A percentile compares a stretch with the other conserved stretches of the same genome.
Conservation (phyloP, 495 filamentous ascomycete species). For the Penicillium egyptiacum region DNA sequence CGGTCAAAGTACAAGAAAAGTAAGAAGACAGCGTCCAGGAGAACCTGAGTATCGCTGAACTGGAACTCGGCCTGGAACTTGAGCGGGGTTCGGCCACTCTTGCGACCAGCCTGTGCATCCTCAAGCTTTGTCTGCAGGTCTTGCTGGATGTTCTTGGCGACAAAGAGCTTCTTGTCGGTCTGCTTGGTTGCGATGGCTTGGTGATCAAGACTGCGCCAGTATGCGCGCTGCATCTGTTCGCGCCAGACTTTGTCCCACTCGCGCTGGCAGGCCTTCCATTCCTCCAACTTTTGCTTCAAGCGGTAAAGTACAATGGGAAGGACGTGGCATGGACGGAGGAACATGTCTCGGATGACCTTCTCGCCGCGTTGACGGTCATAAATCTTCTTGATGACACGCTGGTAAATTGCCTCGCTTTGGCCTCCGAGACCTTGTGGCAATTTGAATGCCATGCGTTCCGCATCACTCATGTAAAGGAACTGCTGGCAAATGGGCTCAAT, state of each 20-base stretch:
- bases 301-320: slow-evolving; percentile 83
- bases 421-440: slow-evolving; percentile 84
- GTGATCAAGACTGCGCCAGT: slow-evolving; percentile 94
- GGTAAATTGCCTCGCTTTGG: slow-evolving; percentile 92
- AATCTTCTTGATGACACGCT: slow-evolving; percentile 97
- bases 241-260: slow-evolving; percentile 99
- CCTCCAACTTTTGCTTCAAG: slow-evolving; percentile 89
- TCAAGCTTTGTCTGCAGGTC: slow-evolving; percentile 86
- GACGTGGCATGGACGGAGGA: slow-evolving; percentile 74
- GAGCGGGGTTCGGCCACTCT: slow-evolving; percentile 56
- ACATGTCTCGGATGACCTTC: slow-evolving; percentile 79
- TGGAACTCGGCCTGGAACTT: slow-evolving; percentile 71
- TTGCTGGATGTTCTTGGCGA: slow-evolving; percentile 79
- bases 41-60: slow-evolving; percentile 74
- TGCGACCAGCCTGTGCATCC: slow-evolving; percentile 68
- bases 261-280: slow-evolving; percentile 93
- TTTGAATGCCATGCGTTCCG: slow-evolving; percentile 69
- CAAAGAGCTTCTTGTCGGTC: slow-evolving; percentile 85
- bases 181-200: slow-evolving; percentile 83
- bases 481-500: slow-evolving; percentile 91
- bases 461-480: slow-evolving; percentile 69
- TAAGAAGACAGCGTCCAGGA: slow-evolving; percentile 77
- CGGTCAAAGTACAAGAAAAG: slow-evolving; percentile 74
- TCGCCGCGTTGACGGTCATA: slow-evolving; percentile 83
- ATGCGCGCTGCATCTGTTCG: slow-evolving; percentile 84